Base-by-base conservation (phyloP, 2,329 filamentous ascomycete species). In the Penicillium fuscoglaucum region DNA sequence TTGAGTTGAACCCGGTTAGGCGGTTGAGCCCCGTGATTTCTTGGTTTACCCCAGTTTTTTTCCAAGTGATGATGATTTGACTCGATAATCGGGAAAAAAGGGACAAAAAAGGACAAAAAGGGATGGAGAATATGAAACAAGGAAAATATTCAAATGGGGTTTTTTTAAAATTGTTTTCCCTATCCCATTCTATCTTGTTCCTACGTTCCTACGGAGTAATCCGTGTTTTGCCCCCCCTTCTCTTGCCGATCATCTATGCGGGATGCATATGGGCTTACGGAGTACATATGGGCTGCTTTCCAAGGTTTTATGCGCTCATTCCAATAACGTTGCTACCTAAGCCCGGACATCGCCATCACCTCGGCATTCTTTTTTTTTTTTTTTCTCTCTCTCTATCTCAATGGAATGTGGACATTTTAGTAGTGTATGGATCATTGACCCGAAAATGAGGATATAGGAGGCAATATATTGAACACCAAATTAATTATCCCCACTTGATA, bases 21-120 rank as follows among this genome's bases (percentile, higher is more conserved):
- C 40, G 12, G 50, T 31, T 37, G 44, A 33, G 44, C 53, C 54
- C 47, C 40, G 54, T 56, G 54, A 57, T 57, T 15, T 33, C 28
- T 28, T 3, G 31, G 40, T 52, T 50, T 26, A 41, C 44, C 35
- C 45, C 45, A 10, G 50, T 52, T 40, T 45, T 43, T 44, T 52
- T 31, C 6, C 15, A 13, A 12, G 19, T 26, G 21, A 53, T 53
- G 51, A 53, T 52, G 51, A 37, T 9, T 46, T 12, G 40, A 53
- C 40, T 47, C 17, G 51, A 8, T 19, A 41, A 35, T 15, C 10
- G 29, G 19, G 33, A 37, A 44, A 39, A 39, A 39, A n/a, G 3
- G 29, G 10, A 4, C 9, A 17, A 37, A 37, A 37, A 17, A 17
- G 26, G 26, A 26, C 26, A 39, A 39, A 39, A 39, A 37, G 46